Base-by-base conservation (phyloP, 139 green algal species). In the Eudorina sp. region DNA sequence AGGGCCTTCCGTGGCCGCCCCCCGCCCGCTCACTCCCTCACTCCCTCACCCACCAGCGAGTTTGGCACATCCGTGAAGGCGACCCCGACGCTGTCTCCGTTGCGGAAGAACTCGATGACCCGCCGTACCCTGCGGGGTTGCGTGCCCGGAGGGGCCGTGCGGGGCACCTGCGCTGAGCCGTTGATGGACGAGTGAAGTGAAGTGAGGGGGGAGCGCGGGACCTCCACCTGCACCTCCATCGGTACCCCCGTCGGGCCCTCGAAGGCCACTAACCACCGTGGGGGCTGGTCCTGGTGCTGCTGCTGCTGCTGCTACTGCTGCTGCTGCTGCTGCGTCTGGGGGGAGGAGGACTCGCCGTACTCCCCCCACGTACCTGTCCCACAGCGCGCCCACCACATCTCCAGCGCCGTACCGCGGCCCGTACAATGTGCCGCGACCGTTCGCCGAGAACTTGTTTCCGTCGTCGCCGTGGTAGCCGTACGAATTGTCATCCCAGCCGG, bases 401-500 rank as follows among this genome's bases (percentile, higher is more conserved):
- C 83, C 87, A 9, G 77, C 53, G 55, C 43, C 46, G 53, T 90
- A 95, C 8, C 23, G 74, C 9, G 90, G 91, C 19, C 93, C 93
- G 68, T 93, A 95, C 0, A 53, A 3, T 0, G 36, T 55, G 40
- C 93, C 93, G 0, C n/a, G 5, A 3, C 91, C 91, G 73, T 81
- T 90, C 79, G 88, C 92, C 18, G 90, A 75, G 70, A 98, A 98
- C 0, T 55, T 53, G 36, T 90, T 64, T 4, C 90, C 90, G 55
- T 93, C 90, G 74, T 93, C 90, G 3, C 90, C 90, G 53, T 93
- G 90, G 69, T 93, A 93, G 45, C 89, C 89, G 68, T 97, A 98
- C 36, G 92, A 96, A 82, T 95, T 90, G 2, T 85, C 70, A 79
- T 98, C 95, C 96, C 96, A 98, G 16, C 96, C 96, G 0, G 96